Evolutionary conservation across 176 grass and related monocot species (phyloP), one percentile per base, ranked within the genome.

Genomic region (Oryza meridionalis): DNA sequence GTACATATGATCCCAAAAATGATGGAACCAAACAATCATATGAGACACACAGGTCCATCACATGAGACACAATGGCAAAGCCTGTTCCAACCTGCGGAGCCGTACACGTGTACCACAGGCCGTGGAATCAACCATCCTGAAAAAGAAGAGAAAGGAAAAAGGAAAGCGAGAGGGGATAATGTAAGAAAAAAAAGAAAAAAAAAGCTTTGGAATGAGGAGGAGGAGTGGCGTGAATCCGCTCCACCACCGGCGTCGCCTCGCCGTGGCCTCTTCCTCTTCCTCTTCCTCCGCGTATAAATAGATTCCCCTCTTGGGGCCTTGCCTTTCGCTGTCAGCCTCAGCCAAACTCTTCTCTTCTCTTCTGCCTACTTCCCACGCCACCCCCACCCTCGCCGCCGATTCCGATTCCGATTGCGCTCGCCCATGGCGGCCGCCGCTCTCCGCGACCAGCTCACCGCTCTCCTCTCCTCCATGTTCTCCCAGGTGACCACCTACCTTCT

Each of bases 391-490:
- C 38, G 37, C 16, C 53, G 50, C 32, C 53, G 8, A 19, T 26
- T 58, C 22, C 71, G 1, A 24, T 26, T 58, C 22, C 71, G 29
- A 29, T 29, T 29, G 1, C 29, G 2, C 65, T 40, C 17, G 58
- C 66, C 66, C 81, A 94, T 94, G 93, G 93, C 65, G 26, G 86
- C 83, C 49, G 67, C 62, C 10, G 78, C 85, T 47, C 82, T 95
- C 11, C 83, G 65, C 79, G 90, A 80, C 19, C 90, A 95, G 88
- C 93, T 95, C 62, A 82, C 72, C 83, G 4, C 64, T 1, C 89
- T 88, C 81, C 33, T 95, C 70, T 15, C 26, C 78, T 79, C 80
- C 58, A 95, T 95, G 93, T 90, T 84, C 75, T 26, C 82, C 70
- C 12, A 73, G 76, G 90, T 95, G 75, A 69, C 77, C 7, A 43